phyloP scores from a whole-genome alignment of 768 basidiomycete genomes.

The Aureoboletus auriporus region DNA sequence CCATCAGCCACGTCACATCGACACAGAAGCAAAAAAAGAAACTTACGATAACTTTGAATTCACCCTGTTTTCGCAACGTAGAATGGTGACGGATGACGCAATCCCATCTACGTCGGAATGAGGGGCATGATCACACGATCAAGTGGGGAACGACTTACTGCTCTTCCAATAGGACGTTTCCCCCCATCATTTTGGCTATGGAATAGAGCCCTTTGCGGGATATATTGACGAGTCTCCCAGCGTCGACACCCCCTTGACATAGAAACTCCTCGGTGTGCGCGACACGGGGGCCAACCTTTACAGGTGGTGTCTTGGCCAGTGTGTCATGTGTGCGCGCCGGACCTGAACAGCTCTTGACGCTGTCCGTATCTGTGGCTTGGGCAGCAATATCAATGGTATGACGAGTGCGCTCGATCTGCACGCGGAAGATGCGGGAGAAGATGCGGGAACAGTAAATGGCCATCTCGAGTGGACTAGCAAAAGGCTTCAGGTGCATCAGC shows the following conservation, averaged over 20 bases:
- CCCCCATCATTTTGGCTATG: slow-evolving; percentile 32
- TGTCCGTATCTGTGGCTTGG: slow-evolving; percentile 20
- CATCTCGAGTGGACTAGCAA: slow-evolving; percentile 23
- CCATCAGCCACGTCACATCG: slow-evolving; percentile 4
- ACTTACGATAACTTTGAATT: slow-evolving; percentile 34
- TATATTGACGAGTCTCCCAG: slow-evolving; percentile 29
- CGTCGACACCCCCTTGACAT: slow-evolving; percentile 35
- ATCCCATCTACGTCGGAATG: slow-evolving; percentile 30
- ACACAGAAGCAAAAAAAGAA: slow-evolving; percentile 3
- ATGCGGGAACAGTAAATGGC: slow-evolving; percentile 19
- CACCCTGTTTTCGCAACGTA: slow-evolving; percentile 24
- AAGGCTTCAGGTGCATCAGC: slow-evolving; percentile 23
- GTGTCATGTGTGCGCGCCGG: slow-evolving; percentile 27
- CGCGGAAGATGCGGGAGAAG: slow-evolving; percentile 21
- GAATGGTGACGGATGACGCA: slow-evolving; percentile 33
- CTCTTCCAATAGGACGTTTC: slow-evolving; percentile 35
- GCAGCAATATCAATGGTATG: slow-evolving; percentile 19
- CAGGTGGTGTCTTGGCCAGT: slow-evolving; percentile 20
- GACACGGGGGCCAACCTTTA: slow-evolving; percentile 30
- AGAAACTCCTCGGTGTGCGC: slow-evolving; percentile 33
- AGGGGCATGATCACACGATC: slow-evolving; percentile 7
- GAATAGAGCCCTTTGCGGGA: slow-evolving; percentile 32
- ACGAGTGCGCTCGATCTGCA: slow-evolving; percentile 16
- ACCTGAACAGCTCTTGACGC: slow-evolving; percentile 32
- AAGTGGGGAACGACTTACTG: slow-evolving; percentile 24